Evolutionary conservation across 805 yeast genomes (phyloP).

Genomic region (Metschnikowia borealis): DNA sequence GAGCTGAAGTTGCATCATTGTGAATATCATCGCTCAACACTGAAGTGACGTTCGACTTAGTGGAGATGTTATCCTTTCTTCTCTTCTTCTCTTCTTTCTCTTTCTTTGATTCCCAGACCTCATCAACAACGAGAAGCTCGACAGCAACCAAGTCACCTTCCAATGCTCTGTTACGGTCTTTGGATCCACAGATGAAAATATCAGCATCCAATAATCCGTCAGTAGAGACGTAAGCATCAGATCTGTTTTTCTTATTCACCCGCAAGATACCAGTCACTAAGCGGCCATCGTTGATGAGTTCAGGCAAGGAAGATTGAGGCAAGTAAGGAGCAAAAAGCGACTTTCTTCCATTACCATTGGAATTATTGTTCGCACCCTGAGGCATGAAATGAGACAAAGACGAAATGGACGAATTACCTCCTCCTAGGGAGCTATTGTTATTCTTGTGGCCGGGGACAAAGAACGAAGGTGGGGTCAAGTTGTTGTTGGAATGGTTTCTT

Average conservation of each 20-base stretch:
- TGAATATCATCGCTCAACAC: slow-evolving; percentile 65
- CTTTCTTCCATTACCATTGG: slow-evolving; percentile 51
- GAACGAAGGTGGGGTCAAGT: slow-evolving; percentile 34
- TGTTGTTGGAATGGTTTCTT: slow-evolving; percentile 21
- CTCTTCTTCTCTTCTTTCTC: slow-evolving; percentile 97
- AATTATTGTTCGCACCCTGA: slow-evolving; percentile 19
- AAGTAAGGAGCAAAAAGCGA: slow-evolving; percentile 94
- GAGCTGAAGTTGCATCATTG: slow-evolving; percentile 70
- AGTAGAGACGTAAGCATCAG: slow-evolving; percentile 97
- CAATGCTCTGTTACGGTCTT: slow-evolving; percentile 94
- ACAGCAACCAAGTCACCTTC: slow-evolving; percentile 97
- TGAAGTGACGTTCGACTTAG: slow-evolving; percentile 30
- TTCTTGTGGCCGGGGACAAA: slow-evolving; percentile 80
- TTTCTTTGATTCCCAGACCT: slow-evolving; percentile 94
- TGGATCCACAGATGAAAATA: slow-evolving; percentile 95
- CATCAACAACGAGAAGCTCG: slow-evolving; percentile 90
- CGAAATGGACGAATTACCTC: slow-evolving; percentile 58
- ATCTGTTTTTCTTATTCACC: slow-evolving; percentile 92
- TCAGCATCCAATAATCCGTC: slow-evolving; percentile 96
- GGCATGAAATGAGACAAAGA: slow-evolving; percentile 39
- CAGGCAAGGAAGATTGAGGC: slow-evolving; percentile 91
- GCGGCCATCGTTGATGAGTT: slow-evolving; percentile 81
- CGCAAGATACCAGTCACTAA: slow-evolving; percentile 89
- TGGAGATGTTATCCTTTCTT: slow-evolving; percentile 60
- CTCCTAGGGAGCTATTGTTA: slow-evolving; percentile 61